These are phyloP conservation scores for Suillus placidus DNA, from an alignment of 768 basidiomycete genomes.

Conservation along the genomic window DNA sequence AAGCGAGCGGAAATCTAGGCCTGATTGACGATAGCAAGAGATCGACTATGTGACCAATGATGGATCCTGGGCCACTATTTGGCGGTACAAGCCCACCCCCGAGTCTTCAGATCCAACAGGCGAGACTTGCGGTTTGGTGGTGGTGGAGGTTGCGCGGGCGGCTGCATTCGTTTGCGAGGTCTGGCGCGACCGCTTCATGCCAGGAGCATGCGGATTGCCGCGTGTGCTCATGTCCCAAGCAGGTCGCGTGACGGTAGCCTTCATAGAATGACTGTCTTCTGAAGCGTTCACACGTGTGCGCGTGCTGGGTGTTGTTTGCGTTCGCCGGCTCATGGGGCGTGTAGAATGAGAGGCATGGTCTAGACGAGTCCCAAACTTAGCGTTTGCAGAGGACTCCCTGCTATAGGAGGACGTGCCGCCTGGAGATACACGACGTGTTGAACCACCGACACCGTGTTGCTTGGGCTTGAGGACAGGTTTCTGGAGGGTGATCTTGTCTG, in stretches of 20 bases:
- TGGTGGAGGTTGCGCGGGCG: constrained; percentile 41
- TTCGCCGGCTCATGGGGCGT: constrained; percentile 68
- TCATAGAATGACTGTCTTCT: constrained; percentile 68
- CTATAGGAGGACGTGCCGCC: constrained; percentile 63
- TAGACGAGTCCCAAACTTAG: constrained; percentile 88
- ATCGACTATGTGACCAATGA: constrained; percentile 49
- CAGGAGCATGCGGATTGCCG: constrained; percentile 30
- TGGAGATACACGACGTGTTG: constrained; percentile 42
- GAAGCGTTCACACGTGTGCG: constrained; percentile 49
- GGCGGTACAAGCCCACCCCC: constrained; percentile 81
- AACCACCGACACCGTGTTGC: constrained; percentile 35
- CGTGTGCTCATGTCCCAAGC: constrained; percentile 73
- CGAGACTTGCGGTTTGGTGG: constrained; percentile 50
- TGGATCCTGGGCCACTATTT: constrained; percentile 77
- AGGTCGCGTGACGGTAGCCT: constrained; percentile 74
- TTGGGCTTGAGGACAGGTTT: constrained; percentile 65
- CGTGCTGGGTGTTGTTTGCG: constrained; percentile 46
- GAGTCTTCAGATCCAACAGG: constrained; percentile 77
- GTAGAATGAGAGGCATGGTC: constrained; percentile 42
- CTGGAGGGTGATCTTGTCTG: constrained; percentile 87
- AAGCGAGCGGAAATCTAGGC: constrained; percentile 22
- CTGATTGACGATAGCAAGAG: constrained; percentile 11
- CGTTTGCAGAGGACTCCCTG: constrained; percentile 84
- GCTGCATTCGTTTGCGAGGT: constrained; percentile 73
- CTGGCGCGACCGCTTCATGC: constrained; percentile 67